phyloP scores from a whole-genome alignment of 495 filamentous ascomycete genomes.

The Neurospora intermedia region DNA sequence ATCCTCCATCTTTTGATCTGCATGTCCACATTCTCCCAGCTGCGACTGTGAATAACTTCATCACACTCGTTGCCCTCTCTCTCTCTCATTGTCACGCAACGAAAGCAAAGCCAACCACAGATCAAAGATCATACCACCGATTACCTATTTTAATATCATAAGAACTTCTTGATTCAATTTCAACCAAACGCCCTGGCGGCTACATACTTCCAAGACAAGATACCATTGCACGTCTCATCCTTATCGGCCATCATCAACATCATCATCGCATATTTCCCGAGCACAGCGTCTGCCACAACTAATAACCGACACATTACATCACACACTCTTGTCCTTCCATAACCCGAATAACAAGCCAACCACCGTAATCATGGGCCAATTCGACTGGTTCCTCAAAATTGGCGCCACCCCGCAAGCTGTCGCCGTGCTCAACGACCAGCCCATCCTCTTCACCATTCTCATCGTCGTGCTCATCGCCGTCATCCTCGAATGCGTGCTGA shows the following conservation, averaged over 20 bases:
- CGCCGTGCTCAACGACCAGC: slow-evolving; percentile 43
- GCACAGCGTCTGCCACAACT: neutral
- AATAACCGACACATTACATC: neutral
- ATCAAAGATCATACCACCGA: neutral
- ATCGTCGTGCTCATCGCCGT: slow-evolving; percentile 34
- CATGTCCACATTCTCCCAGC: neutral
- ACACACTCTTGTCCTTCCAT: neutral
- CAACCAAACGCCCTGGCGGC: neutral
- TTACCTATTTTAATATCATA: neutral
- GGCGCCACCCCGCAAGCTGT: slow-evolving; percentile 39
- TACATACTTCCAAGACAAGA: neutral
- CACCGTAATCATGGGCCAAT: slow-evolving; percentile 29
- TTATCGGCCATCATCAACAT: neutral
- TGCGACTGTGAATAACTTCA: neutral
- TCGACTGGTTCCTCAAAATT: slow-evolving; percentile 37
- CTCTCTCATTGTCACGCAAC: neutral
- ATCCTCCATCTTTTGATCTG: neutral
- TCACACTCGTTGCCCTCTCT: neutral
- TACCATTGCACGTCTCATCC: neutral
- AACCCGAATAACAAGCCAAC: neutral
- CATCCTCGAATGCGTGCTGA: slow-evolving; percentile 29
- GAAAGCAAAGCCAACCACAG: neutral
- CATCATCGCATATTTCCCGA: neutral
- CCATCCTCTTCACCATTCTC: slow-evolving; percentile 39
- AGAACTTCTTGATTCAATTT: neutral